These are phyloP conservation scores for Ceratobasidium theobromae DNA, from an alignment of 1,284 basidiomycete genomes.

Conservation along the genomic window DNA sequence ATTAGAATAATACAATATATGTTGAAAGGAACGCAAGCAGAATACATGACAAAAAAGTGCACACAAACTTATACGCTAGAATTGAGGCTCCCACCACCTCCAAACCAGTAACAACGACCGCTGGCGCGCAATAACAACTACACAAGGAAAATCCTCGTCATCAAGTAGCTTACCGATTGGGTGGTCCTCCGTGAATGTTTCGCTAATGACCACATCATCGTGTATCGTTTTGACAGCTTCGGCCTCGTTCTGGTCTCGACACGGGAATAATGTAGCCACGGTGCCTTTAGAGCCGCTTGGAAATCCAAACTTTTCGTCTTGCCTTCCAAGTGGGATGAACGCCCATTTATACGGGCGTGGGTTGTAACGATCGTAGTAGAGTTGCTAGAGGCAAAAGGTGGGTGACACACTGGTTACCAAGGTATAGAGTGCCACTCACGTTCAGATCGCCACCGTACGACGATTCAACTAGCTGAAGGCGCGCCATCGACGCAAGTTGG, in stretches of 20 bases:
- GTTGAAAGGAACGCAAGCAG: not conserved
- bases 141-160: not conserved
- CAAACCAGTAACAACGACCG: conserved; percentile 5
- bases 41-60: not conserved
- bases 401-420: not conserved
- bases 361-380: not conserved
- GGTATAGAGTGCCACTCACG: not conserved
- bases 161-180: conserved; percentile 10
- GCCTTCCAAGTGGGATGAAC: not conserved
- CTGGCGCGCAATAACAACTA: not conserved
- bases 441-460: not conserved
- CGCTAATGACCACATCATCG: not conserved
- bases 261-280: conserved; percentile 11
- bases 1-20: not conserved
- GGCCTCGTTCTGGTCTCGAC: conserved; percentile 6
- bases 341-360: conserved; percentile 5
- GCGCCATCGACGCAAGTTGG: conserved; percentile 27
- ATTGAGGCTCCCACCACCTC: conserved; percentile 28
- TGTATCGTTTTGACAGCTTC: not conserved
- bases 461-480: conserved; percentile 6
- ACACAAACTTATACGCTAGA: not conserved
- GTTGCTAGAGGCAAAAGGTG: not conserved
- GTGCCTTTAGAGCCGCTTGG: not conserved
- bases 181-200: conserved; percentile 22
- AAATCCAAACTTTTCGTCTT: not conserved